Base-by-base conservation (phyloP, 768 basidiomycete genomes). In the Clitopilus hobsonii region DNA sequence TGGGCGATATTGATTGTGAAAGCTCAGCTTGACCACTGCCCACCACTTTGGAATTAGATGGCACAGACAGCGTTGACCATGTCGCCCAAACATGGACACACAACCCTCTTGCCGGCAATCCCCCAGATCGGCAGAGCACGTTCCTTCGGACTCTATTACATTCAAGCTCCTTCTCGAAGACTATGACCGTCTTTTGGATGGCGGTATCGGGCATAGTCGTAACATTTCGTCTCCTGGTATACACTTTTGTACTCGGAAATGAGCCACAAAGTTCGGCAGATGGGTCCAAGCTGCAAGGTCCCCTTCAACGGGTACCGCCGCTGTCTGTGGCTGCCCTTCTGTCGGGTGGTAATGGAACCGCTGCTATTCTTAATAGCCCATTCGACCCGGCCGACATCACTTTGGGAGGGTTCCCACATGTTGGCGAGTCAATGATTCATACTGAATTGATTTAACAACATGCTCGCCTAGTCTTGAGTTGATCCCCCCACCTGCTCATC, bases 21-120 rank as follows among this genome's bases (percentile, higher is more conserved):
- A 36, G 32, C 54, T 51, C 55, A 52, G 41, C 41, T 50, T 38
- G 55, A 56, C 55, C 58, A 38, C 61, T 60, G 61, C 56, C 57
- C 58, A 61, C 41, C 22, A 20, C 18, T 18, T 45, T 45, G 18
- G 30, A 45, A 45, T 45, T 45, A 18, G 41, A 45, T 45, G 41
- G n/a, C 41, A 45, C 41, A 45, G 41, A 45, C 41, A 45, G 22
- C 41, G 41, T 45, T 45, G 41, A 45, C 41, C 41, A 23, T 6
- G 41, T 45, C 22, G 18, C 22, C n/a, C 41, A 45, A 45, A 45
- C 41, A 45, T 45, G 41, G 41, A 45, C 41, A 45, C 41, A 45
- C 41, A 45, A 45, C 41, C n/a, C 6, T 16, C n/a, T 18, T 45
- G 41, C 41, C 41, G 41, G 41, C 41, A 18, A 20, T 45, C 22